Evolutionary conservation across 306 rosid genomes (phyloP).

Genomic region (Astragalus glycyphyllos): DNA sequence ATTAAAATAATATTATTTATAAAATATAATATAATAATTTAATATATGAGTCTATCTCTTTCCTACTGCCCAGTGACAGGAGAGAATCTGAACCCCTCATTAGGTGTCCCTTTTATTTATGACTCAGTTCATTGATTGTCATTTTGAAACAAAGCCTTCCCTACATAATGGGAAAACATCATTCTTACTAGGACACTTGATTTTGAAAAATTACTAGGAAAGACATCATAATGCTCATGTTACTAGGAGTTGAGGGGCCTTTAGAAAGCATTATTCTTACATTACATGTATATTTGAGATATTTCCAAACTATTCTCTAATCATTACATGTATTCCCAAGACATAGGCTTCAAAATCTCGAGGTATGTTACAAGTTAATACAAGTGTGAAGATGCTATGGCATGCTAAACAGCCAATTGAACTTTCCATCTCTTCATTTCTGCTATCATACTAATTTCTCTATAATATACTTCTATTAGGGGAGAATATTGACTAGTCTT

Average conservation of each 20-base stretch:
- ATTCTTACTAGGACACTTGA: too few species aligned
- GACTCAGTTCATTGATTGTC: too few species aligned
- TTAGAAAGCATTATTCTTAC: background rate
- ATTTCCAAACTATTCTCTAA: background rate
- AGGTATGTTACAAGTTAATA: background rate
- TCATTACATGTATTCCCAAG: too few species aligned
- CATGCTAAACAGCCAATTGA: background rate
- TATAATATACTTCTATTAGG: slow-evolving; percentile 30
- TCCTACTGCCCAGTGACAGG: too few species aligned
- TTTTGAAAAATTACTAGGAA: background rate
- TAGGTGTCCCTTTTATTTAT: too few species aligned
- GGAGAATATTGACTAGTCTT: slow-evolving; percentile 16
- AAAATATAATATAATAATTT: too few species aligned
- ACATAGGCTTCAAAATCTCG: slow-evolving; percentile 28
- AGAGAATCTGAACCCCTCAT: too few species aligned
- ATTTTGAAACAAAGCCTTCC: too few species aligned
- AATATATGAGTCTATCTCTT: too few species aligned
- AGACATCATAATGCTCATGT: slow-evolving; percentile 2
- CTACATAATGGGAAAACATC: too few species aligned
- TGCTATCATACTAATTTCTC: slow-evolving; percentile 34
- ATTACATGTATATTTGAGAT: background rate
- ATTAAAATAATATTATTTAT: too few species aligned
- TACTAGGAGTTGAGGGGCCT: too few species aligned
- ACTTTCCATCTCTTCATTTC: background rate
- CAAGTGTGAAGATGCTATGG: background rate